Evolutionary conservation across 1,284 basidiomycete species (phyloP).

Genomic region (Rugiboletus extremiorientalis): DNA sequence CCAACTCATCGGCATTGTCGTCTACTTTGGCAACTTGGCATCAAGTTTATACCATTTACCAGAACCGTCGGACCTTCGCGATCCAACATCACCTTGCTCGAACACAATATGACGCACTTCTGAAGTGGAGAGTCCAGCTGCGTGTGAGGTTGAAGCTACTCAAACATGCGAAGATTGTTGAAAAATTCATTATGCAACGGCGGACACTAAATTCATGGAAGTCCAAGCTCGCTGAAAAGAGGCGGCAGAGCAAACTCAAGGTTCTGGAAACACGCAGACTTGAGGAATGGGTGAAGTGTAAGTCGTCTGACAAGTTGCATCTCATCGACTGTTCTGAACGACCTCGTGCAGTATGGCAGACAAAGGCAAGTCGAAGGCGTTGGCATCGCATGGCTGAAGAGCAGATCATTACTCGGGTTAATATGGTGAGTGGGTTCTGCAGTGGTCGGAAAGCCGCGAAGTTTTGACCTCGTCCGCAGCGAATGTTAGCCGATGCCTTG

Average conservation of each 20-base stretch:
- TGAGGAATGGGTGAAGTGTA: constrained; percentile 49
- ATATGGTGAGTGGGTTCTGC: constrained; percentile 19
- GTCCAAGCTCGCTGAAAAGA: constrained; percentile 47
- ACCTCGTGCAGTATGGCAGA: constrained; percentile 47
- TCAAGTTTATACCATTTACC: constrained; percentile 44
- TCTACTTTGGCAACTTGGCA: constrained; percentile 52
- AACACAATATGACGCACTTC: constrained; percentile 47
- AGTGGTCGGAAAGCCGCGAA: not conserved
- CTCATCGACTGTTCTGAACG: constrained; percentile 14
- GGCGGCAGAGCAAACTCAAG: constrained; percentile 47
- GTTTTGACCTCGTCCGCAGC: constrained; percentile 40
- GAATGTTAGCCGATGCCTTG: constrained; percentile 48
- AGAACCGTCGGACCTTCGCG: constrained; percentile 52
- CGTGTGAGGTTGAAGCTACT: constrained; percentile 49
- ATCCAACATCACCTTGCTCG: constrained; percentile 48
- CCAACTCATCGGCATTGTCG: constrained; percentile 41
- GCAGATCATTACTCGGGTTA: constrained; percentile 20
- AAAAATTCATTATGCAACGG: constrained; percentile 53
- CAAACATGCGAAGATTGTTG: constrained; percentile 59
- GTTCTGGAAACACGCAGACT: constrained; percentile 42
- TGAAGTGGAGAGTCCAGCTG: constrained; percentile 59
- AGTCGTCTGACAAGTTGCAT: constrained; percentile 14
- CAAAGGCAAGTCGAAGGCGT: constrained; percentile 29
- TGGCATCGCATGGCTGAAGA: constrained; percentile 30
- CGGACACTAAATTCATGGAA: constrained; percentile 55